phyloP scores from a whole-genome alignment of 2,329 filamentous ascomycete species.

The Epichloe sylvatica region DNA sequence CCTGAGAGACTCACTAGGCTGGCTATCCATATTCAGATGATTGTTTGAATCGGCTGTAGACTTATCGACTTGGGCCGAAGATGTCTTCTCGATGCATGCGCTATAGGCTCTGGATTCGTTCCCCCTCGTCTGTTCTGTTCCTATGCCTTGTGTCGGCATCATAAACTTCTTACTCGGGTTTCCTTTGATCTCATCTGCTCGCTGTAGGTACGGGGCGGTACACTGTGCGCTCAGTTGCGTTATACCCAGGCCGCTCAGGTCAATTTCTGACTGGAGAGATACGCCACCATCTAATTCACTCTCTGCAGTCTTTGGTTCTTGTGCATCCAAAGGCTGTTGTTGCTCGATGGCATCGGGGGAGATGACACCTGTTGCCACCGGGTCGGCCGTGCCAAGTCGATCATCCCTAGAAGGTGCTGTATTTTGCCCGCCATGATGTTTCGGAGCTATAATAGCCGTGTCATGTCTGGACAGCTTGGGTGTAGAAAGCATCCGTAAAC shows the following conservation, averaged over 20 bases:
- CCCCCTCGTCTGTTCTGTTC: not conserved
- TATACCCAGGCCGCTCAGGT: not conserved
- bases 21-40: not conserved
- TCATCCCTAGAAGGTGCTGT: not conserved
- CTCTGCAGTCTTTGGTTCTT: not conserved
- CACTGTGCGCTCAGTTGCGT: not conserved
- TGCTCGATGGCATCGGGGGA: not conserved
- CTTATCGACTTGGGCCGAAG: not conserved
- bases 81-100: not conserved
- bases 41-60: not conserved
- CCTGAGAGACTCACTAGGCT: not conserved
- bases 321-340: not conserved
- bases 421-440: not conserved
- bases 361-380: not conserved
- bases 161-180: not conserved
- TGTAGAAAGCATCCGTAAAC: conserved; percentile 1
- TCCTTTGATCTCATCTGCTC: not conserved
- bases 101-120: not conserved
- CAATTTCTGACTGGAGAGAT: not conserved
- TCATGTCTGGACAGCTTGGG: not conserved
- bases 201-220: not conserved
- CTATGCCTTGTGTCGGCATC: not conserved
- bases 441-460: not conserved
- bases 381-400: not conserved
- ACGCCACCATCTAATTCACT: conserved; percentile 5